Evolutionary conservation across 2,329 filamentous ascomycete species (phyloP).

Genomic region (Apiospora hydei): DNA sequence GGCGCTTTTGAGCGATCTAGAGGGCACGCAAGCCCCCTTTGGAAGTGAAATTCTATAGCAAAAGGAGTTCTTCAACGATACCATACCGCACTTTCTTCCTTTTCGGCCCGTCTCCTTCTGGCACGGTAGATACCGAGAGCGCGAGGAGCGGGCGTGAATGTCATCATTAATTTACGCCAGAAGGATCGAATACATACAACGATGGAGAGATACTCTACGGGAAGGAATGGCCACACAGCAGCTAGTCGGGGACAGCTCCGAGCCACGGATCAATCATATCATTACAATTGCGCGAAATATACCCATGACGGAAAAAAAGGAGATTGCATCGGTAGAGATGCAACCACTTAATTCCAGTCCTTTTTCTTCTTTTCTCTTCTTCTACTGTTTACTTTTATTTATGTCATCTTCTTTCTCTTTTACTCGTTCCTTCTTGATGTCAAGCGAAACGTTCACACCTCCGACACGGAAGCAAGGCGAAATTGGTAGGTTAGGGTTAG

Average conservation of each 20-base stretch:
- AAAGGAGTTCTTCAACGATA: conserved; percentile 6
- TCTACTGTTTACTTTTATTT: not conserved
- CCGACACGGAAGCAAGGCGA: conserved; percentile 17
- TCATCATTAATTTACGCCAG: not conserved
- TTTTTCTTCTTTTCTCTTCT: not conserved
- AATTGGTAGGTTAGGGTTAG: conserved; percentile 6
- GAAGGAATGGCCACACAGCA: not conserved
- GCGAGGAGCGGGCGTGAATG: not conserved
- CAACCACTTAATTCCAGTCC: conserved; percentile 10
- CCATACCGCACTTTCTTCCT: not conserved
- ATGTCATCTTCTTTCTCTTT: not conserved
- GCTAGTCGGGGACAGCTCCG: conserved; percentile 8
- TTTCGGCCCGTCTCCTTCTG: not conserved
- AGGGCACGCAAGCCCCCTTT: not conserved
- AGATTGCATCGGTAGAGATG: not conserved
- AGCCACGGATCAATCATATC: conserved; percentile 3
- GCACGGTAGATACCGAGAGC: not conserved
- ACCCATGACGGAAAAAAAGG: conserved; percentile 2
- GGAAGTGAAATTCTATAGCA: not conserved
- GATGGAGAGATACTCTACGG: not conserved
- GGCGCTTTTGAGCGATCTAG: conserved; percentile 46
- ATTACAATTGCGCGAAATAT: conserved; percentile 19
- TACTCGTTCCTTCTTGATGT: not conserved
- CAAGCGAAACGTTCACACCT: not conserved
- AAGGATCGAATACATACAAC: conserved; percentile 11